Evolutionary conservation across 192 early-diverging fungal species (phyloP).

Genomic region (Linnemannia schmuckeri): DNA sequence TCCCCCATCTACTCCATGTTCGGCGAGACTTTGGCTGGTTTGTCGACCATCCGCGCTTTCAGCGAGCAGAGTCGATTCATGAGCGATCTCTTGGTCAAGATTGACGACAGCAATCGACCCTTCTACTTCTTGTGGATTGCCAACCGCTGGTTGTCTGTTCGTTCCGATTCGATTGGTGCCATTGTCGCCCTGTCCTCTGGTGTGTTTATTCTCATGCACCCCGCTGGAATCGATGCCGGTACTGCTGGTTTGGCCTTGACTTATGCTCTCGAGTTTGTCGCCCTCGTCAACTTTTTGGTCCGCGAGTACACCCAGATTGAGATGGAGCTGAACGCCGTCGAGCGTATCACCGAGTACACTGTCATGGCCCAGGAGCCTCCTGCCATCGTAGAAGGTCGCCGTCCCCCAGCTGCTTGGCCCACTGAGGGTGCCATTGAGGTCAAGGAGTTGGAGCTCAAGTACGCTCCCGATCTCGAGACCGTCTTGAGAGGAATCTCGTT

Average conservation of each 20-base stretch:
- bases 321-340: constrained; percentile 87
- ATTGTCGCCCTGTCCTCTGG: constrained; percentile 73
- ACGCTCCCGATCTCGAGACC: constrained; percentile 72
- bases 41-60: constrained; percentile 86
- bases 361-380: constrained; percentile 83
- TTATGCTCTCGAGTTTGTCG: constrained; percentile 84
- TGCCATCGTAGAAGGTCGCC: constrained; percentile 61
- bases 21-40: constrained; percentile 71
- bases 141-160: constrained; percentile 85
- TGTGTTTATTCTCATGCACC: constrained; percentile 69
- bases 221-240: constrained; percentile 59
- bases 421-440: constrained; percentile 72
- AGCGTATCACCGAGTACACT: constrained; percentile 87
- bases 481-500: constrained; percentile 80
- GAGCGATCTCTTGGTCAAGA: constrained; percentile 64
- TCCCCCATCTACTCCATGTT: constrained; percentile 82
- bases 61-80: constrained; percentile 75
- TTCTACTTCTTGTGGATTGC: constrained; percentile 85
- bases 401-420: constrained; percentile 74
- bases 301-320: constrained; percentile 84
- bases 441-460: constrained; percentile 74
- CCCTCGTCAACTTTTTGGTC: constrained; percentile 82
- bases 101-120: constrained; percentile 84
- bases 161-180: constrained; percentile 78
- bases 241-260: constrained; percentile 88